Conservation (phyloP, 768 basidiomycete species). For the Trametes punicea region DNA sequence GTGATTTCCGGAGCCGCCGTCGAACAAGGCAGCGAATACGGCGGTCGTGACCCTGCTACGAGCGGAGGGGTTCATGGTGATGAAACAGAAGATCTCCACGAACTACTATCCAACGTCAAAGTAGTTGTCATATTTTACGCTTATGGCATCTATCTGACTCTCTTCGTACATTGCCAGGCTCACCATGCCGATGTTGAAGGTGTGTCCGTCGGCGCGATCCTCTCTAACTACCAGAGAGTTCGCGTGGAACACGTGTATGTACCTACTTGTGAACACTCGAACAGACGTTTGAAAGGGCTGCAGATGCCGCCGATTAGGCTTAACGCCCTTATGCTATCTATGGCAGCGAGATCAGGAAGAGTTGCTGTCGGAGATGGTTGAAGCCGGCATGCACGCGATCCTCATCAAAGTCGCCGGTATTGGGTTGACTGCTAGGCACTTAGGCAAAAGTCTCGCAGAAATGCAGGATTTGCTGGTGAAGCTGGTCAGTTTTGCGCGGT, state of each 20-base stretch:
- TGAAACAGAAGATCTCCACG: constrained; percentile 93
- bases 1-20: constrained; percentile 80
- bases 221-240: constrained; percentile 96
- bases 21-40: constrained; percentile 84
- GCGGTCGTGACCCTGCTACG: constrained; percentile 49
- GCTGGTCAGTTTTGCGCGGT: constrained; percentile 49
- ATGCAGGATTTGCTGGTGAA: constrained; percentile 72
- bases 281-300: not conserved
- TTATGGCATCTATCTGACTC: not conserved
- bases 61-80: constrained; percentile 66
- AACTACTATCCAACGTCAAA: constrained; percentile 70
- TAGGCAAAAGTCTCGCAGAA: constrained; percentile 69
- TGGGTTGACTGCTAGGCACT: constrained; percentile 72
- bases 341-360: constrained; percentile 93
- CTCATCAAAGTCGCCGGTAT: constrained; percentile 97
- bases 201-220: constrained; percentile 93
- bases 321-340: constrained; percentile 82
- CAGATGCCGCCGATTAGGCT: constrained; percentile 76
- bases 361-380: constrained; percentile 84
- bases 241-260: constrained; percentile 94
- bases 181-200: constrained; percentile 79
- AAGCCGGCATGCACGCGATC: constrained; percentile 71
- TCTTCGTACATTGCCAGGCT: constrained; percentile 38
- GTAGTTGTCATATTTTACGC: constrained; percentile 38
- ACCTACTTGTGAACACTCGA: not conserved